Evolutionary conservation across 352 stramenopile species (phyloP), one percentile per base, ranked within the genome.

Genomic region (Phytophthora ohioensis): DNA sequence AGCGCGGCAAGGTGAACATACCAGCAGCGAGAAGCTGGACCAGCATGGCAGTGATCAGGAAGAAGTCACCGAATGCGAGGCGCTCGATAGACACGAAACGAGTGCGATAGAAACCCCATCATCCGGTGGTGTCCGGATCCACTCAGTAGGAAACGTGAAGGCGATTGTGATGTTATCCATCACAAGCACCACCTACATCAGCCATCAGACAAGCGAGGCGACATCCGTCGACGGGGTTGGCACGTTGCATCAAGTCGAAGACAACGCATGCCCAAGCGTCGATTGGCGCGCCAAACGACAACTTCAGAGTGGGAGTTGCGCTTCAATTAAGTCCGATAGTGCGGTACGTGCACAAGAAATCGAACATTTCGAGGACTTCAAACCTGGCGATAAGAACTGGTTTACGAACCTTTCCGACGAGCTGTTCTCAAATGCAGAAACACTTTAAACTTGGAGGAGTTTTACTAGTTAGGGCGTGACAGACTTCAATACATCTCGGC

Each of bases 71-170:
- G 21, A 62, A 39, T 8, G 15, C 13, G 12, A 45, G 35, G 6
- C 45, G 42, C n/a, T 34, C 17, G 38, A 59, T 59, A 53, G 48
- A 9, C 48, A 59, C 32, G 48, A 46, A 46, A 21, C 39, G 39
- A 13, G 57, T 66, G 59, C 59, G 59, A 67, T 67, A 67, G 47
- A 67, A 67, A 59, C 47, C 10, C 46, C 45, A 46, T 70, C 53
- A 47, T 66, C 56, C 47, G 55, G 64, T 55, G 55, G 64, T 64
- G 63, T 46, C 54, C 27, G 6, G 49, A 39, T 35, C 7, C 38
- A 49, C 9, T 32, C 30, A n/a, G 17, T 27, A 41, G 32, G 31
- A 62, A 34, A 51, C 30, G 17, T 46, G n/a, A 10, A 11, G 36
- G 42, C 5, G 53, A 61, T 57, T 48, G 39, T 69, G 17, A 64